Conservation (phyloP, 108 stramenopile species). For the Cyclotella kingstonii region DNA sequence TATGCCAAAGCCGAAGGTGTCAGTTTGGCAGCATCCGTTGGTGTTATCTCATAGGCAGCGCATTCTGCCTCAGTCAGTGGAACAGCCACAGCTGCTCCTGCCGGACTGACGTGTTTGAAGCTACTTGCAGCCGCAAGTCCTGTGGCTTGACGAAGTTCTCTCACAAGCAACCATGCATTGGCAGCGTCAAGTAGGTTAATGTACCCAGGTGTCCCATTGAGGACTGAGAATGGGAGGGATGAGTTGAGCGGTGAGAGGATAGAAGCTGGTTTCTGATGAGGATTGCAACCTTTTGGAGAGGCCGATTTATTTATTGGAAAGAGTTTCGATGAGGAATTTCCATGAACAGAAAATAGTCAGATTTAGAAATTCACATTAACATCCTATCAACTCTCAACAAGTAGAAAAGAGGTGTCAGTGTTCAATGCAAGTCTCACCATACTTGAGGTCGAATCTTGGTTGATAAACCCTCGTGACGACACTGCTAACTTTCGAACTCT, state of each 20-base stretch:
- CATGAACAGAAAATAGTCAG: not conserved
- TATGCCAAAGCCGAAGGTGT: slow-evolving; percentile 95
- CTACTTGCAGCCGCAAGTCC: slow-evolving; percentile 93
- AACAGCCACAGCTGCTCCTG: slow-evolving; percentile 96
- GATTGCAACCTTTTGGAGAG: slow-evolving; percentile 95
- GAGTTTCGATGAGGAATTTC: not conserved
- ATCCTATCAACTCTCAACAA: too few relatives aligned
- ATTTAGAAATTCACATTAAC: not conserved
- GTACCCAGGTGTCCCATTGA: slow-evolving; percentile 96
- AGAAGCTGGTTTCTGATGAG: slow-evolving; percentile 93
- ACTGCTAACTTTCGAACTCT: slow-evolving; percentile 2
- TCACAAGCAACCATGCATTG: slow-evolving; percentile 97
- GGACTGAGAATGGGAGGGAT: slow-evolving; percentile 84
- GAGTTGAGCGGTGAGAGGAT: slow-evolving; percentile 78
- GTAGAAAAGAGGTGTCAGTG: not conserved
- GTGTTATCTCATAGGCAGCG: slow-evolving; percentile 83
- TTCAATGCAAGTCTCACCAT: slow-evolving; percentile 51
- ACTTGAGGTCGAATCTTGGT: slow-evolving; percentile 90
- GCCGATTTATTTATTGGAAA: not conserved
- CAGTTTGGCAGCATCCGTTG: slow-evolving; percentile 64
- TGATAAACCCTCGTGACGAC: slow-evolving; percentile 88
- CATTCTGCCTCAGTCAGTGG: slow-evolving; percentile 87
- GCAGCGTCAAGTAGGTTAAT: slow-evolving; percentile 97
- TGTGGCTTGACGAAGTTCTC: slow-evolving; percentile 89
- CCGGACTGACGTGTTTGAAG: slow-evolving; percentile 98